Conservation (phyloP, 257 asterid species). For the Nicotiana noctiflora region DNA sequence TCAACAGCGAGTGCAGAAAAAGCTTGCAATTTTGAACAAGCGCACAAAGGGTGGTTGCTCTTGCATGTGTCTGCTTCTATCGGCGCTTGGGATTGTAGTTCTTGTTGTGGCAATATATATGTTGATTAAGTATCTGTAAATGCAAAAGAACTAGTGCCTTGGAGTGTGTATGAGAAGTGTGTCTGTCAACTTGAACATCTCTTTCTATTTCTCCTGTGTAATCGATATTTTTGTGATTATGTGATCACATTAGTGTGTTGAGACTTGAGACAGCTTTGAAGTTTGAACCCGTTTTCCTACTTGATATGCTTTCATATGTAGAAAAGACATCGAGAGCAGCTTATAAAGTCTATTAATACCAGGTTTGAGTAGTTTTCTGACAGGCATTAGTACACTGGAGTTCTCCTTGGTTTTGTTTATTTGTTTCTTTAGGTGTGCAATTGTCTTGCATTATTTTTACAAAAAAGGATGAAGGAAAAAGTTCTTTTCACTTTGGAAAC, state of each 20-base stretch:
- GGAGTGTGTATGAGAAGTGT: background rate
- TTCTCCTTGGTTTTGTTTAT: background rate
- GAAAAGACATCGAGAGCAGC: background rate
- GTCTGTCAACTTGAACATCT: background rate
- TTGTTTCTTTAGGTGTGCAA: background rate
- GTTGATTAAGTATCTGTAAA: constrained; percentile 70
- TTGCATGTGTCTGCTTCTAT: constrained; percentile 58
- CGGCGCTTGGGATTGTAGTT: constrained; percentile 60
- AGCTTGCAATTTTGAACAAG: constrained; percentile 69
- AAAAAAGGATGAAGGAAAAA: background rate
- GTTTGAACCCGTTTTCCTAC: background rate
- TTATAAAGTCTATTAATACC: background rate
- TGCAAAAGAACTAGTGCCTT: background rate
- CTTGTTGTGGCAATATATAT: constrained; percentile 55
- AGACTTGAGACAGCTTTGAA: background rate
- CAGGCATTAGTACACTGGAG: background rate
- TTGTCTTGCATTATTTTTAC: background rate
- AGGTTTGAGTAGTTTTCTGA: background rate
- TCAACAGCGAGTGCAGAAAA: constrained; percentile 64
- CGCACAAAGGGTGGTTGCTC: constrained; percentile 90
- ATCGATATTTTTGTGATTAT: background rate
- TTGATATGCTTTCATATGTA: background rate
- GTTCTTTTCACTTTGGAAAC: background rate
- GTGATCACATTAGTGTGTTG: background rate
- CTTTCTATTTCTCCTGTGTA: constrained; percentile 1